Conservation (phyloP, 306 rosid genomes). For the Lathyrus aphaca region DNA sequence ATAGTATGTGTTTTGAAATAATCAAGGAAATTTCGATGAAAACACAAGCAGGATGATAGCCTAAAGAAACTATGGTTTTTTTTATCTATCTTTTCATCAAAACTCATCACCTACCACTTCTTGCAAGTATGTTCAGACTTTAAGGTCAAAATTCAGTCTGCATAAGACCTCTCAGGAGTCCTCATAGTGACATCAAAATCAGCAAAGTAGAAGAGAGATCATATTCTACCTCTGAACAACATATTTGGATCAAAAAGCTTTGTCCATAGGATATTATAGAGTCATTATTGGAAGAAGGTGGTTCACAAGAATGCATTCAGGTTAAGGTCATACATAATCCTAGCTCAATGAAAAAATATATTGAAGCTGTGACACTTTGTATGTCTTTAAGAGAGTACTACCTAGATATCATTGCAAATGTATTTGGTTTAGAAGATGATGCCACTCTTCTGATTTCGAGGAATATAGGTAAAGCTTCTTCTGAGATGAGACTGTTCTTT, state of each 20-base stretch:
- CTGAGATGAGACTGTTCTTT: constrained; percentile 81
- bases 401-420: constrained; percentile 77
- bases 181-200: too few species aligned
- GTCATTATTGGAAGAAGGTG: constrained; percentile 44
- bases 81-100: too few species aligned
- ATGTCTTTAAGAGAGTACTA: constrained; percentile 68
- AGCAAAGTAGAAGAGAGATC: too few species aligned
- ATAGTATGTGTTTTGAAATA: too few species aligned
- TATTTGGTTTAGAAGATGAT: constrained; percentile 74
- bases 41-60: too few species aligned
- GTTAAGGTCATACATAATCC: constrained; percentile 66
- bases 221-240: constrained; percentile 55
- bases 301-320: constrained; percentile 45
- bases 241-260: constrained; percentile 69
- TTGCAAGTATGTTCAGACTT: too few species aligned
- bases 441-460: constrained; percentile 70
- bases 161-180: too few species aligned
- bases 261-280: constrained; percentile 60
- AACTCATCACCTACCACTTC: too few species aligned
- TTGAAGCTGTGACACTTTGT: constrained; percentile 59
- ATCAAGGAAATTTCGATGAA: too few species aligned
- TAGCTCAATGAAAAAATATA: constrained; percentile 58
- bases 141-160: too few species aligned
- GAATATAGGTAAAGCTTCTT: constrained; percentile 86
- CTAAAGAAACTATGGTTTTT: too few species aligned